These are phyloP conservation scores for Solanum verrucosum DNA, from an alignment of 257 asterid species.

Conservation along the genomic window DNA sequence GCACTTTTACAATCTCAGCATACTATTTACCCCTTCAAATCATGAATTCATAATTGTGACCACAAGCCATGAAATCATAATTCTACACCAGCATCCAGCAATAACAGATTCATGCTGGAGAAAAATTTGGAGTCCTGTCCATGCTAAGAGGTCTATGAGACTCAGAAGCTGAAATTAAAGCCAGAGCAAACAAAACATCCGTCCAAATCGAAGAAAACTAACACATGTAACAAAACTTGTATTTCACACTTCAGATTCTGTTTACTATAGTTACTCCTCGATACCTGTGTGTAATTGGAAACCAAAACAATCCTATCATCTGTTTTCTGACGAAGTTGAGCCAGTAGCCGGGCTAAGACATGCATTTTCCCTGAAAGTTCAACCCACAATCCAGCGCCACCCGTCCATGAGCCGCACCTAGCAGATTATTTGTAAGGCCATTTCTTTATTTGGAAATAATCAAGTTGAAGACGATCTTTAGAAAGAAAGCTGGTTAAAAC, in stretches of 20 bases:
- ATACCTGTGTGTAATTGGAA: constrained; percentile 97
- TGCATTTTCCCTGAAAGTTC: constrained; percentile 99
- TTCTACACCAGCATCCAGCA: background rate
- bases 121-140: background rate
- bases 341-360: constrained; percentile 85
- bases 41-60: background rate
- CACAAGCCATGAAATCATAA: background rate
- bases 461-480: background rate
- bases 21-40: background rate
- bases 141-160: background rate
- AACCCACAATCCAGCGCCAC: constrained; percentile 96
- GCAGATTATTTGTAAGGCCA: constrained; percentile 2
- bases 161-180: background rate
- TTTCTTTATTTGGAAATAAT: background rate
- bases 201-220: background rate
- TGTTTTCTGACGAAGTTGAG: constrained; percentile 80
- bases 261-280: background rate
- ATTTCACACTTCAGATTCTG: background rate
- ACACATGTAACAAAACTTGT: background rate
- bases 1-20: background rate
- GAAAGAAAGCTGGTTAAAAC: background rate
- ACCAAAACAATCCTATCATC: constrained; percentile 94
- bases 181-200: background rate
- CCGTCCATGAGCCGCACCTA: constrained; percentile 97
- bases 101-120: background rate